phyloP scores from a whole-genome alignment of 2,329 filamentous ascomycete genomes.

The Aspergillus sergii region DNA sequence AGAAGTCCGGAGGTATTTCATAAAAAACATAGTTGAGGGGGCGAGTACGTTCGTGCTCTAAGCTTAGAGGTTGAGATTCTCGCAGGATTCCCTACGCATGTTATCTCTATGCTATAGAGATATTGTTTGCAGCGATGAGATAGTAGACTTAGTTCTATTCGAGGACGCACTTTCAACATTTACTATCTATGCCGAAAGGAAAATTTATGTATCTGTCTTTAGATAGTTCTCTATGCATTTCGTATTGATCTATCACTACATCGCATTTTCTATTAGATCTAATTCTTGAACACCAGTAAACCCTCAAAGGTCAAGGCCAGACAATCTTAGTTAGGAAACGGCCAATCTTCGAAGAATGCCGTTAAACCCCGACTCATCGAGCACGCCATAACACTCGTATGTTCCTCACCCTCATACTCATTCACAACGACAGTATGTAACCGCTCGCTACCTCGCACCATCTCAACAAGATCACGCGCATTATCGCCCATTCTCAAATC shows the following conservation, averaged over 20 bases:
- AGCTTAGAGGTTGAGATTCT: background rate
- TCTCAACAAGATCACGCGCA: constrained; percentile 17
- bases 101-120: background rate
- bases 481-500: constrained; percentile 30
- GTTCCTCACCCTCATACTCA: constrained; percentile 35
- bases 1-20: background rate
- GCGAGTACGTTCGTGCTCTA: background rate
- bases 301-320: background rate
- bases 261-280: background rate
- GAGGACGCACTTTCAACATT: background rate
- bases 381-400: constrained; percentile 30
- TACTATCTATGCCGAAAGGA: background rate
- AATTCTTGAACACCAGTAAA: background rate
- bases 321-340: background rate
- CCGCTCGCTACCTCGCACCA: constrained; percentile 17
- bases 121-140: background rate
- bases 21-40: background rate
- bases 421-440: constrained; percentile 19
- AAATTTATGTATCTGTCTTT: background rate
- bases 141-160: background rate
- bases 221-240: background rate
- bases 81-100: background rate
- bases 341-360: constrained; percentile 23
- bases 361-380: constrained; percentile 27
- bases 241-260: background rate